Conservation (phyloP, 495 filamentous ascomycete genomes). For the Penicillium mononematosum region DNA sequence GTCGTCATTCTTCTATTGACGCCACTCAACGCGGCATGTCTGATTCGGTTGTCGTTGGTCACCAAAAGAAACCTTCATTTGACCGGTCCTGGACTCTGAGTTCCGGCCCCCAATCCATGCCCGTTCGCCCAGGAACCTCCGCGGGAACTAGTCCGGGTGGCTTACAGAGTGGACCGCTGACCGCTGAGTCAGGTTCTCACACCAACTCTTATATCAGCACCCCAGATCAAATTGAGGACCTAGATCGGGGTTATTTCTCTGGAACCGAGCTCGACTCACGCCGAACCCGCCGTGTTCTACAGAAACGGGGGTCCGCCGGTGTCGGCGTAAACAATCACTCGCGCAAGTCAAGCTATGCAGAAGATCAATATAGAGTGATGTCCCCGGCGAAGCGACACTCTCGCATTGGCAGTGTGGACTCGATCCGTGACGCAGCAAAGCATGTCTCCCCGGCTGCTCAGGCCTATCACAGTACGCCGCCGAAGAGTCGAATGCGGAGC, state of each 20-base stretch:
- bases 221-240: constrained; percentile 48
- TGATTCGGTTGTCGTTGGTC: constrained; percentile 24
- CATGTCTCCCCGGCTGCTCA: constrained; percentile 46
- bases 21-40: constrained; percentile 41
- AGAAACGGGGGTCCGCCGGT: constrained; percentile 66
- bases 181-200: constrained; percentile 29
- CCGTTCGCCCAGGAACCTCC: constrained; percentile 40
- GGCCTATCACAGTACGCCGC: constrained; percentile 57
- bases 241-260: constrained; percentile 93
- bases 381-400: constrained; percentile 69
- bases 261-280: constrained; percentile 79
- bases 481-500: constrained; percentile 47
- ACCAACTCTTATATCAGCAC: constrained; percentile 20
- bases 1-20: constrained; percentile 84
- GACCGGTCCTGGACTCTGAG: constrained; percentile 88
- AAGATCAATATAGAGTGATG: constrained; percentile 54
- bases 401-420: constrained; percentile 71
- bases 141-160: constrained; percentile 27
- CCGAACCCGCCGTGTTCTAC: constrained; percentile 67
- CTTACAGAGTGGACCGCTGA: constrained; percentile 24
- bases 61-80: constrained; percentile 80
- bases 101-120: constrained; percentile 32
- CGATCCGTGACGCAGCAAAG: constrained; percentile 45
- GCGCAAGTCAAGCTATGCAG: constrained; percentile 68
- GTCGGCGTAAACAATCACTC: constrained; percentile 50